phyloP scores from a whole-genome alignment of 2,329 filamentous ascomycete species.

The Xylariaceae sp. region DNA sequence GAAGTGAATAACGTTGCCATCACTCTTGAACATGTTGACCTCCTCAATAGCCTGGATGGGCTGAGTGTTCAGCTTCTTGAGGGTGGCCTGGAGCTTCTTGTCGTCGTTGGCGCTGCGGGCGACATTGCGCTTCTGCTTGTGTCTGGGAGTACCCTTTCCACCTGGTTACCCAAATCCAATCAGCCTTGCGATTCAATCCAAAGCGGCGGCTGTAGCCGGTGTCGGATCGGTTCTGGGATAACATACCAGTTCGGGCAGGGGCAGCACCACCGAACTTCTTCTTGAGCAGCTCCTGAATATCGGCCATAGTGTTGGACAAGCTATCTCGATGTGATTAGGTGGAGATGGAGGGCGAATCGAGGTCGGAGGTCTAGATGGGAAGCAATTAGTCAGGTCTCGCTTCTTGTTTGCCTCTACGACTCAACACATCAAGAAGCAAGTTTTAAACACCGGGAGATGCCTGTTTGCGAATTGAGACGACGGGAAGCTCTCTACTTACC shows the following conservation, averaged over 20 bases:
- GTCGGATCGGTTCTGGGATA: conserved; percentile 9
- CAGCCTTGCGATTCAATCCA: conserved; percentile 13
- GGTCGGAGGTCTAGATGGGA: conserved; percentile 29
- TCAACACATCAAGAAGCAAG: too few species aligned
- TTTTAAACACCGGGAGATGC: too few species aligned
- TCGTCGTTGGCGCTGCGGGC: conserved; percentile 93
- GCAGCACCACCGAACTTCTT: conserved; percentile 46
- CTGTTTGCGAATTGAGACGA: too few species aligned
- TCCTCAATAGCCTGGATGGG: conserved; percentile 99
- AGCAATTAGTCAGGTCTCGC: conserved; percentile 5
- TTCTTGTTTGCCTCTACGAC: too few species aligned
- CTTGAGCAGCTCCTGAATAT: conserved; percentile 53
- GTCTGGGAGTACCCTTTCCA: conserved; percentile 97
- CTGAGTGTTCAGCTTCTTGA: conserved; percentile 99
- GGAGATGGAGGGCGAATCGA: conserved; percentile 7
- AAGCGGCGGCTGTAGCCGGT: conserved; percentile 12
- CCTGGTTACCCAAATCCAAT: conserved; percentile 46
- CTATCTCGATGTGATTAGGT: conserved; percentile 15
- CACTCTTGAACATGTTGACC: conserved; percentile 99
- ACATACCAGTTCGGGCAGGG: conserved; percentile 45
- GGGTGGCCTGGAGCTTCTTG: conserved; percentile 97
- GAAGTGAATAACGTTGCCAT: conserved; percentile 99
- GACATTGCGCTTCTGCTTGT: conserved; percentile 98
- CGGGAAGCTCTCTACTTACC: conserved; percentile 6
- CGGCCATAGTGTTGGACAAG: conserved; percentile 40